Conservation (phyloP, 2,329 filamentous ascomycete genomes). For the Mycogone perniciosa region DNA sequence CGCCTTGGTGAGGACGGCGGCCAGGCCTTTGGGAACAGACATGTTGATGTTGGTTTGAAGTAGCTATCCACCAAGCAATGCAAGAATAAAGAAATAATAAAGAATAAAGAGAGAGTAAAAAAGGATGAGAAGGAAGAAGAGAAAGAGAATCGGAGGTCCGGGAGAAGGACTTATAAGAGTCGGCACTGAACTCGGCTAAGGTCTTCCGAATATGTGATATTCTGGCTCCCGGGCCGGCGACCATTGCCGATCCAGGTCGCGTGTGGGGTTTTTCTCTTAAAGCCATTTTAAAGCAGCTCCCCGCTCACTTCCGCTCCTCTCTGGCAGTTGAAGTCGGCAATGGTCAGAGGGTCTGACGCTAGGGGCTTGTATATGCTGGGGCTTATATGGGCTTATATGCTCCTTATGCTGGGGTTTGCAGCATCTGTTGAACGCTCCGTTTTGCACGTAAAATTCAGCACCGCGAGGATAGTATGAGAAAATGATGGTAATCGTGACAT, state of each 20-base stretch:
- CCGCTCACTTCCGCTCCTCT: conserved; percentile 5
- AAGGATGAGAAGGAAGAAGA: neutral
- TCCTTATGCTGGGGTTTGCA: too few species aligned
- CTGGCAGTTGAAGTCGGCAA: conserved; percentile 13
- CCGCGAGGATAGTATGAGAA: too few species aligned
- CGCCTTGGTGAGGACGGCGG: conserved; percentile 69
- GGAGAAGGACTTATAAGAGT: too few species aligned
- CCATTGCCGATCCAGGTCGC: neutral
- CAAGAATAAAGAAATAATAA: neutral
- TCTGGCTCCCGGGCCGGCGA: neutral
- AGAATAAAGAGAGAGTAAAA: neutral
- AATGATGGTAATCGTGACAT: too few species aligned
- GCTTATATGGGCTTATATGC: neutral
- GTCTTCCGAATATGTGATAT: neutral
- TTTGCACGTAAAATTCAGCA: too few species aligned
- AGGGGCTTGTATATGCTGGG: neutral
- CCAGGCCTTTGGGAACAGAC: conserved; percentile 47
- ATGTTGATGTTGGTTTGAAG: neutral
- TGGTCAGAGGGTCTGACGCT: neutral
- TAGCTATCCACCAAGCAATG: neutral
- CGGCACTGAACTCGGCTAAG: neutral
- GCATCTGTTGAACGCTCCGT: too few species aligned
- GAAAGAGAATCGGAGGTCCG: neutral
- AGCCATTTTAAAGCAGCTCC: neutral
- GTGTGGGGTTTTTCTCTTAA: neutral